Evolutionary conservation across 139 green algal genomes (phyloP).

Genomic region (Trebouxia sp.): DNA sequence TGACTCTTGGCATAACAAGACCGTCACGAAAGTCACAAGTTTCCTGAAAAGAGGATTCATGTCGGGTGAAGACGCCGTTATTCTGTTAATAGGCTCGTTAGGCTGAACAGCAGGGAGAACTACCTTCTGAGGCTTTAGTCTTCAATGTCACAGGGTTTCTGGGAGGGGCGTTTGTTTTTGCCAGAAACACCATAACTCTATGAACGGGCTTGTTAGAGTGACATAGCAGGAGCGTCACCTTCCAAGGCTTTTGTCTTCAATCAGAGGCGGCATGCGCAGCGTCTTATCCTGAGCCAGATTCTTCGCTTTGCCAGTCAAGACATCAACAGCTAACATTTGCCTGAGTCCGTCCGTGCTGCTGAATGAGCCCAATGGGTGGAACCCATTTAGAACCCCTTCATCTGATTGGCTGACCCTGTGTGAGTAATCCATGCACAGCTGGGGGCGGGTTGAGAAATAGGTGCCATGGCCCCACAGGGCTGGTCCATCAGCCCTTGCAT

Average conservation of each 20-base stretch:
- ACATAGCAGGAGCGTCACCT: background rate
- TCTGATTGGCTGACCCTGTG: background rate
- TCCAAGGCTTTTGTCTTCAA: background rate
- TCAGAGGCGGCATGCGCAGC: background rate
- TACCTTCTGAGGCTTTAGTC: too few species aligned
- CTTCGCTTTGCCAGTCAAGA: background rate
- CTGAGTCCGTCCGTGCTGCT: background rate
- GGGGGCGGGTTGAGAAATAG: background rate
- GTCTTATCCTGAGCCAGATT: slow-evolving; percentile 3
- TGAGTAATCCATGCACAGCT: background rate
- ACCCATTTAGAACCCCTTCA: background rate
- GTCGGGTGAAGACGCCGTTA: too few species aligned
- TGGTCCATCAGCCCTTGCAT: background rate
- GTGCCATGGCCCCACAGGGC: background rate
- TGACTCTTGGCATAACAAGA: too few species aligned
- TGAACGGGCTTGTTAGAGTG: too few species aligned
- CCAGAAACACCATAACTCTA: too few species aligned
- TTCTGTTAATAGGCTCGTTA: too few species aligned
- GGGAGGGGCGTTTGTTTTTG: too few species aligned
- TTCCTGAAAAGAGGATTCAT: too few species aligned
- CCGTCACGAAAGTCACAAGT: too few species aligned
- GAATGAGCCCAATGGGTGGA: slow-evolving; percentile 1
- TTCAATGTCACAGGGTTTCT: too few species aligned
- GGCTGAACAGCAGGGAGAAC: too few species aligned
- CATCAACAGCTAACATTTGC: background rate